Conservation (phyloP, 331 rosid genomes). For the Cucumis variabilis region DNA sequence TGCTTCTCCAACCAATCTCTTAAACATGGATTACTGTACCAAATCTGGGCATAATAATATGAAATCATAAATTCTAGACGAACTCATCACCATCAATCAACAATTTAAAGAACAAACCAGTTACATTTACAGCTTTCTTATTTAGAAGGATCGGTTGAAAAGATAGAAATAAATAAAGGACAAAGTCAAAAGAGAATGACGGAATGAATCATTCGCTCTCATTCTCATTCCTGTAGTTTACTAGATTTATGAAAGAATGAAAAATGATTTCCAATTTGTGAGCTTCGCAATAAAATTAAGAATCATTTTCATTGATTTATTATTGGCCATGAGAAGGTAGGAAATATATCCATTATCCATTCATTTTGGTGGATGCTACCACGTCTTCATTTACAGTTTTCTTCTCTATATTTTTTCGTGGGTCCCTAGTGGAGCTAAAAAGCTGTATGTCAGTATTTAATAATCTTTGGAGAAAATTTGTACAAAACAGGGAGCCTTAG, state of each 20-base stretch:
- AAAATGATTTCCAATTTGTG: not conserved
- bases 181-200: not conserved
- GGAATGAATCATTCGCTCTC: not conserved
- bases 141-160: not conserved
- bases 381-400: not conserved
- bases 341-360: not conserved
- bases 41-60: constrained; percentile 54
- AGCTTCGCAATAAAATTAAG: not conserved
- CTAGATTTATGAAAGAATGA: not conserved
- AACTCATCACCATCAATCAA: not conserved
- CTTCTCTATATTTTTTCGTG: no score
- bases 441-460: not conserved
- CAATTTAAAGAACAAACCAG: not conserved
- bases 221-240: not conserved
- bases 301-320: not conserved
- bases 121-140: not conserved
- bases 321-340: not conserved
- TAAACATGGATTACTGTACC: constrained; percentile 82
- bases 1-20: constrained; percentile 88
- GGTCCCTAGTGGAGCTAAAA: not conserved
- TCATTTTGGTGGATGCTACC: not conserved
- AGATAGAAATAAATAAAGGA: not conserved
- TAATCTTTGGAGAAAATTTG: not conserved
- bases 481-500: not conserved
- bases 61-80: not conserved